Evolutionary conservation across 768 basidiomycete genomes (phyloP).

Genomic region (Russula brevipes): DNA sequence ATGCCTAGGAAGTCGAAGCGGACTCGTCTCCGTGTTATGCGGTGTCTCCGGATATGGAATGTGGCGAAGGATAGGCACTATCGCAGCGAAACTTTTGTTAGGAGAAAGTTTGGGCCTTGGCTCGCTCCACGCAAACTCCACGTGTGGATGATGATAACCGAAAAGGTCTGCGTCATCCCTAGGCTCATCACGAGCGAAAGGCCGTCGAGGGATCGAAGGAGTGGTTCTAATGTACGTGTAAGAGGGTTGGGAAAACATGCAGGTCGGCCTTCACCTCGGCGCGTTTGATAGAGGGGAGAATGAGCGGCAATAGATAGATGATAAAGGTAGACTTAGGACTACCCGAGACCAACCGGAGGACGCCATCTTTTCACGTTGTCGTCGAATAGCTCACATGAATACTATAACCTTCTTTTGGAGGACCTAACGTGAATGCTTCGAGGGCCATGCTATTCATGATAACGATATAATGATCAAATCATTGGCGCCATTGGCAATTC

Average conservation of each 20-base stretch:
- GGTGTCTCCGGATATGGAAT: slow-evolving; percentile 3
- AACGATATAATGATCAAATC: slow-evolving; percentile 5
- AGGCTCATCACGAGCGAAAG: neutral
- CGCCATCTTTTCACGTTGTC: slow-evolving; percentile 9
- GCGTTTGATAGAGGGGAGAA: slow-evolving; percentile 3
- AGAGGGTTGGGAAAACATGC: neutral
- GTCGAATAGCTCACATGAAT: neutral
- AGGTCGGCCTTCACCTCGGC: neutral
- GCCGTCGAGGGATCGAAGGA: neutral
- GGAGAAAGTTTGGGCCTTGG: neutral
- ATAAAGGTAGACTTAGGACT: slow-evolving; percentile 7
- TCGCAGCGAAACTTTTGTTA: neutral
- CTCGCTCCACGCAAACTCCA: slow-evolving; percentile 19
- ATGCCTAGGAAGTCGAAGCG: slow-evolving; percentile 8
- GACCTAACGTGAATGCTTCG: slow-evolving; percentile 2
- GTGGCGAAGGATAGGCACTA: slow-evolving; percentile 1
- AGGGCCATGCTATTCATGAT: slow-evolving; percentile 8
- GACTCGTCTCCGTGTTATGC: neutral
- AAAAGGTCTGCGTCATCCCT: slow-evolving; percentile 16
- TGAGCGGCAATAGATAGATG: slow-evolving; percentile 18
- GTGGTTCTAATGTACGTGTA: slow-evolving; percentile 10
- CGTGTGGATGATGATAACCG: slow-evolving; percentile 14
- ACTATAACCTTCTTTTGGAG: slow-evolving; percentile 14
- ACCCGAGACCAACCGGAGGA: neutral
- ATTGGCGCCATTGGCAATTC: slow-evolving; percentile 1